Evolutionary conservation across 2,329 filamentous ascomycete genomes (phyloP).

Genomic region (Fusarium oxysporum): DNA sequence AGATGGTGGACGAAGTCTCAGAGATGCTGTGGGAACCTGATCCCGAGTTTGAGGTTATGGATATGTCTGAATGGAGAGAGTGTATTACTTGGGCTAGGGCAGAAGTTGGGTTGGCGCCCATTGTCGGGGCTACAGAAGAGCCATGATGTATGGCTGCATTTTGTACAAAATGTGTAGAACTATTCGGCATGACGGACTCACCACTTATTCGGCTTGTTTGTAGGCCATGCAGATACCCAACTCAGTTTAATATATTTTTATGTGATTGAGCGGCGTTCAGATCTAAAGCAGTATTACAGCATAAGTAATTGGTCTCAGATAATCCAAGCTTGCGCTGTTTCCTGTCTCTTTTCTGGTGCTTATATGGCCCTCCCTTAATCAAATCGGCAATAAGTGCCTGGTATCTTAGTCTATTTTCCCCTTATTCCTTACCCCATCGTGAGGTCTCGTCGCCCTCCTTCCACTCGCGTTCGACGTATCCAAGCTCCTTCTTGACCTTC

Average conservation of each 20-base stretch:
- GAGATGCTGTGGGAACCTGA: slow-evolving; percentile 18
- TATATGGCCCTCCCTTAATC: neutral
- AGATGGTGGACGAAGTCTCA: slow-evolving; percentile 39
- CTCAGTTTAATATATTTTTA: neutral
- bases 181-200: neutral
- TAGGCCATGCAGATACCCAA: neutral
- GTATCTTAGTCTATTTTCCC: slow-evolving; percentile 29
- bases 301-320: neutral
- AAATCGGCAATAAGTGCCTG: slow-evolving; percentile 7
- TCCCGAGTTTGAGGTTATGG: neutral
- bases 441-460: slow-evolving; percentile 83
- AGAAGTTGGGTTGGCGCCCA: slow-evolving; percentile 24
- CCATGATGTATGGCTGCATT: neutral
- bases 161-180: neutral
- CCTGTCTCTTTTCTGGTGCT: neutral
- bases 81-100: slow-evolving; percentile 37
- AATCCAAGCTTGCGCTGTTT: neutral
- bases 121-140: neutral
- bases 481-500: slow-evolving; percentile 85
- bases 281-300: neutral
- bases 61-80: slow-evolving; percentile 30
- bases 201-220: neutral
- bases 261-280: neutral
- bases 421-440: slow-evolving; percentile 74
- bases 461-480: slow-evolving; percentile 89